Conservation (phyloP, 139 green algal genomes). For the Auxenochlorella pyrenoidosa region DNA sequence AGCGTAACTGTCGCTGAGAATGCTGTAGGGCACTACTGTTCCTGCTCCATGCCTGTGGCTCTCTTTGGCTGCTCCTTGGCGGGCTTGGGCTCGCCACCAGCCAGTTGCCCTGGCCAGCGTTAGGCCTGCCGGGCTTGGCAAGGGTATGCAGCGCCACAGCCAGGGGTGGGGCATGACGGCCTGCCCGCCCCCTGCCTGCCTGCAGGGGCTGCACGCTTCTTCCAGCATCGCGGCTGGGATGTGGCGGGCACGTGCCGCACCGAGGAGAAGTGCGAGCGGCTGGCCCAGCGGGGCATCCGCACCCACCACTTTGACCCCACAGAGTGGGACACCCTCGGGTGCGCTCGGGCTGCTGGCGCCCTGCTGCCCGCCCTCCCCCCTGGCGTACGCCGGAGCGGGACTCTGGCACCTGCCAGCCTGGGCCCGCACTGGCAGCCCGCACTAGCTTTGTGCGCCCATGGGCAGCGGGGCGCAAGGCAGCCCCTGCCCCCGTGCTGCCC, state of each 20-base stretch:
- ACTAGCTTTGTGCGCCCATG: too few relatives aligned
- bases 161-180: too few relatives aligned
- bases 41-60: too few relatives aligned
- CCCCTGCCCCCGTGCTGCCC: too few relatives aligned
- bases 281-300: slow-evolving; percentile 18
- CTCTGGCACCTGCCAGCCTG: too few relatives aligned
- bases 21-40: not conserved
- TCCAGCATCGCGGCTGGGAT: slow-evolving; percentile 42
- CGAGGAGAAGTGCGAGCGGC: not conserved
- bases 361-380: not conserved
- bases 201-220: slow-evolving; percentile 21
- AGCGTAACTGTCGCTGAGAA: not conserved
- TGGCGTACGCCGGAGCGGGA: not conserved
- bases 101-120: too few relatives aligned
- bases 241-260: slow-evolving; percentile 48
- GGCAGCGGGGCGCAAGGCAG: too few relatives aligned
- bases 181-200: not conserved
- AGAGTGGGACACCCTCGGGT: slow-evolving; percentile 31
- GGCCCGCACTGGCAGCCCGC: too few relatives aligned
- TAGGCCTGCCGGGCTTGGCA: too few relatives aligned
- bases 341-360: not conserved
- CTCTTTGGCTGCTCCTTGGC: too few relatives aligned
- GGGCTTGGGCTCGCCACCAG: too few relatives aligned
- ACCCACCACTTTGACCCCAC: slow-evolving; percentile 40
- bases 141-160: too few relatives aligned